Conservation (phyloP, 116 monocot species). For the Thalassia testudinum region DNA sequence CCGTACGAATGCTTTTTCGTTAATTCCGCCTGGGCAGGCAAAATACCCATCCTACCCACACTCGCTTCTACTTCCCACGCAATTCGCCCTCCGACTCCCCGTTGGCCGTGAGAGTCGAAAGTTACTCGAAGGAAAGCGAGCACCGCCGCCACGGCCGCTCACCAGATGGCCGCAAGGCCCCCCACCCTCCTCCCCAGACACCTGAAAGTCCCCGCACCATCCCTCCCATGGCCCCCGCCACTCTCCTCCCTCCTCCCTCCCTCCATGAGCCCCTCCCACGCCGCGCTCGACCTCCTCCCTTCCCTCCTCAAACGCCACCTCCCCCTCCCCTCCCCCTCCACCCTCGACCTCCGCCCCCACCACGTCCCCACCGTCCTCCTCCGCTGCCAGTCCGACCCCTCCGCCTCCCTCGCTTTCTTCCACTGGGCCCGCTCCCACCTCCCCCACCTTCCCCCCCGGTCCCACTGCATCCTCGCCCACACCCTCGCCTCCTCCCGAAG, state of each 20-base stretch:
- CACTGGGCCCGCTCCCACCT: conserved; percentile 24
- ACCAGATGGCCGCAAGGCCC: too few species aligned
- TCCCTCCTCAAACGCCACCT: conserved; percentile 16
- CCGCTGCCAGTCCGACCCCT: conserved; percentile 39
- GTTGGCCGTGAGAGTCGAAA: too few species aligned
- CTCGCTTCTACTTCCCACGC: too few species aligned
- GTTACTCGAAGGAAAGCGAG: too few species aligned
- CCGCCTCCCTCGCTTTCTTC: conserved; percentile 45
- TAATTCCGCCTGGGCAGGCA: too few species aligned
- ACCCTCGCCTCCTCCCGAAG: conserved; percentile 24
- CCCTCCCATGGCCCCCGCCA: too few species aligned
- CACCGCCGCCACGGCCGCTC: too few species aligned
- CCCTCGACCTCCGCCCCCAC: conserved; percentile 2
- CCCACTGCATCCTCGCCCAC: conserved; percentile 21
- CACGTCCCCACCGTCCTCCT: conserved; percentile 46
- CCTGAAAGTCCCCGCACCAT: too few species aligned
- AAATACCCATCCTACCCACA: too few species aligned
- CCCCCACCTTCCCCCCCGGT: conserved; percentile 8
- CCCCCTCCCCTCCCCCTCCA: conserved; percentile 3
- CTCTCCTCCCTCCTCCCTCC: conserved; percentile 33
- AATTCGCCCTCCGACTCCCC: too few species aligned
- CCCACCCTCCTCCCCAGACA: too few species aligned
- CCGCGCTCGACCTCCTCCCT: conserved; percentile 26
- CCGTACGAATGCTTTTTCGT: too few species aligned
- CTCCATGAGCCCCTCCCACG: conserved; percentile 24